These are phyloP conservation scores for Tolypocladium nubicola DNA, from an alignment of 2,329 filamentous ascomycete genomes.

Conservation along the genomic window DNA sequence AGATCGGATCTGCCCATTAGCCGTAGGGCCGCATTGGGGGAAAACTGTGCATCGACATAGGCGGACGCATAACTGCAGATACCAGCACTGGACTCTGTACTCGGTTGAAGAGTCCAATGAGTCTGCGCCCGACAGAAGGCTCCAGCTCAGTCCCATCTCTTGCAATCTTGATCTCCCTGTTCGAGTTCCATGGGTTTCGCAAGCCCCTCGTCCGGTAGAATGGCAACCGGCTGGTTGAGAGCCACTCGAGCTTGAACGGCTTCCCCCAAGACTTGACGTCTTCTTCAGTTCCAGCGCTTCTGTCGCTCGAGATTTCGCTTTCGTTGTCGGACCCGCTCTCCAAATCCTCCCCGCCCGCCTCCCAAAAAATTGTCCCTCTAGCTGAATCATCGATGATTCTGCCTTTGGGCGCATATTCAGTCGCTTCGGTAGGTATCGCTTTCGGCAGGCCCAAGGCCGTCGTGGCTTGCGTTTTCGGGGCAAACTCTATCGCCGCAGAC, in stretches of 20 bases:
- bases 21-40: constrained; percentile 25
- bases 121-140: constrained; percentile 62
- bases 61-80: constrained; percentile 17
- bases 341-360: constrained; percentile 55
- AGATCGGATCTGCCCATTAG: constrained; percentile 6
- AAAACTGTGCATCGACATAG: constrained; percentile 26
- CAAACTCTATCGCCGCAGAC: constrained; percentile 57
- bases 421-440: constrained; percentile 70
- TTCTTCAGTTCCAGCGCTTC: constrained; percentile 30
- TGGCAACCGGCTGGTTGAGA: constrained; percentile 71
- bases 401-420: constrained; percentile 67
- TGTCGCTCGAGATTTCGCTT: constrained; percentile 24
- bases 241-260: constrained; percentile 84
- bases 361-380: constrained; percentile 96
- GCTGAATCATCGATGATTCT: constrained; percentile 87
- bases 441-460: constrained; percentile 60
- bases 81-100: constrained; percentile 27
- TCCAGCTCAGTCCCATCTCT: constrained; percentile 91
- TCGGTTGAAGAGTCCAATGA: constrained; percentile 70
- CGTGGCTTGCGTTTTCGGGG: constrained; percentile 49
- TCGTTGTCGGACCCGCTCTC: constrained; percentile 34
- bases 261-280: constrained; percentile 70
- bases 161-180: constrained; percentile 91
- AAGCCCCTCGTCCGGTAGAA: constrained; percentile 84
- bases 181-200: constrained; percentile 90